Base-by-base conservation (phyloP, 768 basidiomycete species). In the Calocera viscosa region DNA sequence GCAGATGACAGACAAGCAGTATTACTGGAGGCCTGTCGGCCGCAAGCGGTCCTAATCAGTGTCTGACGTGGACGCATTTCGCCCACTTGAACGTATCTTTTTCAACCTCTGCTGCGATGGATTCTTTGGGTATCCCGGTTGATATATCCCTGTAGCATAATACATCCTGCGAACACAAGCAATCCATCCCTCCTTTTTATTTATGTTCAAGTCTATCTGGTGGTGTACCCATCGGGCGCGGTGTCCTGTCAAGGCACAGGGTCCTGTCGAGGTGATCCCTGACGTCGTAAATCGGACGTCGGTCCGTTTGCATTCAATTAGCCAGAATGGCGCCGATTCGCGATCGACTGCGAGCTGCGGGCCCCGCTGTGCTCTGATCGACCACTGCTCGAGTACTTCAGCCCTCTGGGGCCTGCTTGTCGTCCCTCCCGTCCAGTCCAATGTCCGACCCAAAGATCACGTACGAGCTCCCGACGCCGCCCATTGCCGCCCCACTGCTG, bases 81-180 rank as follows among this genome's bases (percentile, higher is more conserved):
- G 24, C 22, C 30, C 14, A 12, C 30, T 49, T 19, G 53, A 32
- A 32, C 30, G 26, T 28, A 16, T 19, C 24, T 32, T 32, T 19
- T 60, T 17, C 19, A 19, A 7, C 24, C 43, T 26, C 7, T 60
- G 14, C 7, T 28, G 53, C 30, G 53, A 16, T 32, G 43, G 22
- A 60, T 11, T 60, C 16, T 60, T 60, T 26, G 53, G 53, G 24
- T 60, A 60, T 16, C 30, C 22, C 30, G 14, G 53, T 2, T 10
- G 14, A 26, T 28, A 60, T 60, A 60, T 60, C 53, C 53, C 43
- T 60, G 53, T 60, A 60, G 53, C 53, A 60, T 60, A 60, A 38
- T 32, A 60, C 53, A 60, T 60, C 53, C 53, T 22, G 16, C 22
- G 49, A 49, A 60, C 53, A 60, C 30, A 28, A 22, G 30, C 30